Base-by-base conservation (phyloP, 2,329 filamentous ascomycete genomes). In the Ophiostoma quercus region DNA sequence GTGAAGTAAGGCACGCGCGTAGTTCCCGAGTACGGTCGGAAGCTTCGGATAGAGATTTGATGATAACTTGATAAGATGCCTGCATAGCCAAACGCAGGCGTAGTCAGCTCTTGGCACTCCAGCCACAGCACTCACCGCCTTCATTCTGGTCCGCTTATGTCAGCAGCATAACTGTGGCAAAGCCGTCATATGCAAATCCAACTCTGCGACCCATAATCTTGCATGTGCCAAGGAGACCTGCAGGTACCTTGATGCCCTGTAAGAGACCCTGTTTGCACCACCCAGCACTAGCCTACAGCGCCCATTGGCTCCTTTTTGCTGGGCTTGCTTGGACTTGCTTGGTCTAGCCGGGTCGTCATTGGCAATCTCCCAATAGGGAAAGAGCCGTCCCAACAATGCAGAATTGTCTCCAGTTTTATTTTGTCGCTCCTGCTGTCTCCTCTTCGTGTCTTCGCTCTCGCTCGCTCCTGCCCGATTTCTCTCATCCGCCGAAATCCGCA, bases 301-400 rank as follows among this genome's bases (percentile, higher is more conserved):
- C 51, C 22, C 2, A 57, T 57, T 57, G 51, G 51, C 47, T n/a
- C 8, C 5, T 8, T 34, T 34, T 47, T 47, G 19, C 43, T 25
- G 65, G 47, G n/a, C 25, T 11, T 32, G 41, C 14, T 34, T 34
- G 7, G 43, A n/a, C 43, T 47, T 47, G 19, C 43, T 47, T 25
- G 65, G 47, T 41, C 25, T 11, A 43, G 41, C 14, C 51, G 43
- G 60, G 69, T 43, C 25, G 41, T 34, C 66, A 66, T 66, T 68
- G 67, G 34, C 67, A 68, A 70, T 70, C 66, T 68, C 69, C 69
- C 47, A 34, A 60, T 66, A 41, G 19, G 67, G 41, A 67, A 54
- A 71, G 51, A 29, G 25, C 19, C n/a, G 22, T 25, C 54, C 16
- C 43, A 67, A 54, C 66, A 54, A 57, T 34, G 41, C 29, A 54